Base-by-base conservation (phyloP, 768 basidiomycete genomes). In the Calocybe indica region DNA sequence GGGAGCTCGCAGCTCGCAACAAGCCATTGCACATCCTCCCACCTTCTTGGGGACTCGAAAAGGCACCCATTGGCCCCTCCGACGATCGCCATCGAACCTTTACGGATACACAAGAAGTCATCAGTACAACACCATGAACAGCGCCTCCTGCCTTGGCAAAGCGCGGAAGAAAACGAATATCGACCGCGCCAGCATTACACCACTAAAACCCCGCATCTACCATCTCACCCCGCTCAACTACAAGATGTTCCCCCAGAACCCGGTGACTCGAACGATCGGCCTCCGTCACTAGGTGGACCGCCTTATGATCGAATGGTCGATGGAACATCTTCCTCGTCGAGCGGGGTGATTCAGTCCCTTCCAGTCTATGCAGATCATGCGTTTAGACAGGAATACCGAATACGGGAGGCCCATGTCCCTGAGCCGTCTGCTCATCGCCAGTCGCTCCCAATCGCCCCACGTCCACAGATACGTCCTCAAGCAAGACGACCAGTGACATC, bases 211-310 rank as follows among this genome's bases (percentile, higher is more conserved):
- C 1, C 22, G 4, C 22, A 22, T 22, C 22, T 22, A 2, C 22
- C 22, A 22, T 22, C 22, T 22, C 22, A 22, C 4, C 22, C 22
- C 22, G 22, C 22, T 4, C 44, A 38, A 28, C 12, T 40, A 12
- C 49, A 37, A 10, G 44, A 51, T 8, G 48, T 52, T 52, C 49
- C 52, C 4, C 40, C 37, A 5, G 58, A 53, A 7, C 48, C 51
- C 15, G 52, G 59, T 29, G 57, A 59, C 14, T 59, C 62, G 55
- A 57, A 32, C 32, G 59, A 49, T 15, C 51, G 46, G 40, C 65
- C 62, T 32, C 74, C 69, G 5, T 62, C 62, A 22, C 54, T 65
- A 0, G 69, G 74, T 49, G 74, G 72, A 28, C 22, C 22, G 22
- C 22, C 22, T 22, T 42, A 58, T 29, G 54, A 63, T 46, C 57